Evolutionary conservation across 1,284 basidiomycete genomes (phyloP).

Genomic region (Schizopora paradoxa): DNA sequence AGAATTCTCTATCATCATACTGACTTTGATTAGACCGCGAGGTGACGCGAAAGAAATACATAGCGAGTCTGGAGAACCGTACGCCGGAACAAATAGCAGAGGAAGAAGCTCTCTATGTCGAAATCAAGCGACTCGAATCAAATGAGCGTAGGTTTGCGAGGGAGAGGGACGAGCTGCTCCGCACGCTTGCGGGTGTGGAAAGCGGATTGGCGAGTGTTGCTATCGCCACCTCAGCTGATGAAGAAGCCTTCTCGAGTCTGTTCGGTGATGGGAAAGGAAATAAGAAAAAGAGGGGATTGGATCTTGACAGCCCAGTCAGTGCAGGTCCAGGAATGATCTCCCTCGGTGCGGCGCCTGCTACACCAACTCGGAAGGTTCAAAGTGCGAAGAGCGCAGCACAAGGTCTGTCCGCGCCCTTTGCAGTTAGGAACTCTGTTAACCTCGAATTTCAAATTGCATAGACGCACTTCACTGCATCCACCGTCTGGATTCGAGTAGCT

Average conservation of each 20-base stretch:
- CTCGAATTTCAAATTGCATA: conserved; percentile 24
- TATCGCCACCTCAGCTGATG: conserved; percentile 40
- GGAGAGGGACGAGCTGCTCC: conserved; percentile 88
- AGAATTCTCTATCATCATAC: neutral
- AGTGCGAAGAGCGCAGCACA: conserved; percentile 31
- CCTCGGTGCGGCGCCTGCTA: conserved; percentile 9
- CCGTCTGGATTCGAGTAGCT: conserved; percentile 56
- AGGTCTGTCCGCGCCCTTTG: conserved; percentile 10
- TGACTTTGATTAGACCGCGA: conserved; percentile 65
- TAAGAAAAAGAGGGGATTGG: conserved; percentile 40
- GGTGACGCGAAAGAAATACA: conserved; percentile 83
- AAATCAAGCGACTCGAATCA: conserved; percentile 92
- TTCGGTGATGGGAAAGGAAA: conserved; percentile 38
- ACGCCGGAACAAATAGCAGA: conserved; percentile 89
- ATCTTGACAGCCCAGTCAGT: conserved; percentile 23
- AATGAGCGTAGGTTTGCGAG: conserved; percentile 84
- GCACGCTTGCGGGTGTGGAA: conserved; percentile 79
- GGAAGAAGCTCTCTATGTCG: conserved; percentile 93
- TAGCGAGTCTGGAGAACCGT: conserved; percentile 79
- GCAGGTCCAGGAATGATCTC: conserved; percentile 11
- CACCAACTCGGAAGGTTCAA: conserved; percentile 12
- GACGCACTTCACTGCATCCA: conserved; percentile 74
- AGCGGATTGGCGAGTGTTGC: conserved; percentile 73
- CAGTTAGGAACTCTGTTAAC: conserved; percentile 4
- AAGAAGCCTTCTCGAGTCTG: conserved; percentile 36